phyloP scores from a whole-genome alignment of 805 yeast genomes.

The Candida morakotiae region DNA sequence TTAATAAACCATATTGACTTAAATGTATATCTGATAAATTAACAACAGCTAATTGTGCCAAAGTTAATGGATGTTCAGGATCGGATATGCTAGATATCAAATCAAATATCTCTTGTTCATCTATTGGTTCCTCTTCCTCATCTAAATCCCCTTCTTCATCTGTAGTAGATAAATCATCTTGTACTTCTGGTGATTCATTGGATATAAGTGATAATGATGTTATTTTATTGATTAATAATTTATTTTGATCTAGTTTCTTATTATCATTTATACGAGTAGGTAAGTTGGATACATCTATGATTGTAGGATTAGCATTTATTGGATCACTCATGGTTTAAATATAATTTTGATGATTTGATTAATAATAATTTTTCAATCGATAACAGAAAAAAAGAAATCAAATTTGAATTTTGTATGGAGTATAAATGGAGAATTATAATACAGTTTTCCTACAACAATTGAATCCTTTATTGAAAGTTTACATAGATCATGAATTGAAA shows the following conservation, averaged over 20 bases:
- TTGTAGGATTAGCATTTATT: conserved; percentile 87
- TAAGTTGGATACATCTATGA: conserved; percentile 67
- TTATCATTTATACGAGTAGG: conserved; percentile 55
- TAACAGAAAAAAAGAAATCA: not conserved
- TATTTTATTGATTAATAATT: conserved; percentile 22
- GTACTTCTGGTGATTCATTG: conserved; percentile 14
- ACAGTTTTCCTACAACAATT: conserved; percentile 23
- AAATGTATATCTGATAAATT: conserved; percentile 78
- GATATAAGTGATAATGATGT: conserved; percentile 27
- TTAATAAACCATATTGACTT: conserved; percentile 54
- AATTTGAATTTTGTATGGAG: not conserved
- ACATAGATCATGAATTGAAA: conserved; percentile 8
- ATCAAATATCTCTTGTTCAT: conserved; percentile 86
- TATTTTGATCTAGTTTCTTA: conserved; percentile 10
- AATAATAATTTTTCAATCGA: not conserved
- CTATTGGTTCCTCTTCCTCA: conserved; percentile 61
- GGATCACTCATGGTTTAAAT: conserved; percentile 60
- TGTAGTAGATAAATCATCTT: conserved; percentile 13
- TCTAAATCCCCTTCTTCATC: conserved; percentile 24
- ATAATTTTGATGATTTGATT: not conserved
- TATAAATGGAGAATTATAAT: conserved; percentile 37
- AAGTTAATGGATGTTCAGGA: conserved; percentile 94
- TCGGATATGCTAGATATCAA: conserved; percentile 83
- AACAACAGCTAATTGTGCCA: conserved; percentile 93
- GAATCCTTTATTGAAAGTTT: conserved; percentile 28